Conservation (phyloP, 2,329 filamentous ascomycete genomes). For the Dothideomycetes sp. region DNA sequence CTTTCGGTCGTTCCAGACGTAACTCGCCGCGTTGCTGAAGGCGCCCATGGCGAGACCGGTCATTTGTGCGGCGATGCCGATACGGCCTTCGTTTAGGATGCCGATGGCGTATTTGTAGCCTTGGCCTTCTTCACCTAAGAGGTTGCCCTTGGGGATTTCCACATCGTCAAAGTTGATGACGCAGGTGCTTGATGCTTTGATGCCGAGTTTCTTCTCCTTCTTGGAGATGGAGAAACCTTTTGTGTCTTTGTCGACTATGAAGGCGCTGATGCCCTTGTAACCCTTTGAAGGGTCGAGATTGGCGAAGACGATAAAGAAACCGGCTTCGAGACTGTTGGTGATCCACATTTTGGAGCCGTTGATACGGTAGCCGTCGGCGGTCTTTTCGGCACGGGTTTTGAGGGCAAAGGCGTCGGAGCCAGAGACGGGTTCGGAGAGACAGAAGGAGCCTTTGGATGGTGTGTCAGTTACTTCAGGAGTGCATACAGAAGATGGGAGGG, state of each 20-base stretch:
- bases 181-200: conserved; percentile 90
- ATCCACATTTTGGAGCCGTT: conserved; percentile 99
- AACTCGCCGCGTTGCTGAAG: conserved; percentile 87
- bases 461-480: background rate
- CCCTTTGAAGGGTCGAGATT: conserved; percentile 87
- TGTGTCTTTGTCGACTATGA: conserved; percentile 82
- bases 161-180: conserved; percentile 97
- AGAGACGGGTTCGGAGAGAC: conserved; percentile 82
- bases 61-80: conserved; percentile 98
- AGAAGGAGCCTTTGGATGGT: conserved; percentile 58
- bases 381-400: conserved; percentile 81
- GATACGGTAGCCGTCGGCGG: conserved; percentile 73
- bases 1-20: conserved; percentile 96
- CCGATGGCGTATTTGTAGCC: conserved; percentile 98
- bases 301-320: conserved; percentile 95
- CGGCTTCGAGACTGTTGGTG: conserved; percentile 89
- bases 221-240: conserved; percentile 92
- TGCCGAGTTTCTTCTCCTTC: conserved; percentile 99
- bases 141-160: conserved; percentile 74
- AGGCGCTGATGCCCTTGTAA: conserved; percentile 95
- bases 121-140: conserved; percentile 79
- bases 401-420: conserved; percentile 95
- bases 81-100: conserved; percentile 89
- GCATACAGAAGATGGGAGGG: conserved; percentile 13
- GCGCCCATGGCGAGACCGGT: conserved; percentile 89